phyloP scores from a whole-genome alignment of 2,329 filamentous ascomycete species.

The Sclerotinia trifoliorum region DNA sequence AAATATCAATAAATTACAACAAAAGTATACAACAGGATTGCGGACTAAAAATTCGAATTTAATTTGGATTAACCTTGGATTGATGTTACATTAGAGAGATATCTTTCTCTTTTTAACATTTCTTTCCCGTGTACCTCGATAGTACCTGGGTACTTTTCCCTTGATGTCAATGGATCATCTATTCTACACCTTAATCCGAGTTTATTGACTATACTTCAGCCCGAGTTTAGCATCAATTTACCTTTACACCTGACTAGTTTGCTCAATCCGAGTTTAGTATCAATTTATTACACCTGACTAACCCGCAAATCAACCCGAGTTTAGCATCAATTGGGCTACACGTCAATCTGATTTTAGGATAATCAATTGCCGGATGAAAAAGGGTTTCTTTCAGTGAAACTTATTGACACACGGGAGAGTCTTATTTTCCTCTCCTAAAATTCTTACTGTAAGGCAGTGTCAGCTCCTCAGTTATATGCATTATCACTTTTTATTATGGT shows the following conservation, averaged over 20 bases:
- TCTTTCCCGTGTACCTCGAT: neutral
- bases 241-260: neutral
- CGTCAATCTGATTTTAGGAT: conserved; percentile 4
- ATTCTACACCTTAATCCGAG: neutral
- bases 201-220: neutral
- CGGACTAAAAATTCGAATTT: neutral
- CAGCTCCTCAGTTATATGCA: conserved; percentile 1
- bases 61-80: neutral
- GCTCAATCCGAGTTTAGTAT: neutral
- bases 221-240: neutral
- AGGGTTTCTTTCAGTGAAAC: neutral
- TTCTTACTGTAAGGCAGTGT: neutral
- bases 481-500: neutral
- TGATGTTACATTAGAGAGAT: neutral
- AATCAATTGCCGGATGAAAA: neutral
- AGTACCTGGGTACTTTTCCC: neutral
- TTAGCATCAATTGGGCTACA: neutral
- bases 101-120: neutral
- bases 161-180: neutral
- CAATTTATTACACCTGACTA: neutral
- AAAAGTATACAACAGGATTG: neutral
- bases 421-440: neutral
- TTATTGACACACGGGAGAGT: conserved; percentile 2
- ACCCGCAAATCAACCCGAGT: neutral
- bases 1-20: neutral